Conservation (phyloP, 192 early-diverging fungal species). For the Backusella tuberculispora region DNA sequence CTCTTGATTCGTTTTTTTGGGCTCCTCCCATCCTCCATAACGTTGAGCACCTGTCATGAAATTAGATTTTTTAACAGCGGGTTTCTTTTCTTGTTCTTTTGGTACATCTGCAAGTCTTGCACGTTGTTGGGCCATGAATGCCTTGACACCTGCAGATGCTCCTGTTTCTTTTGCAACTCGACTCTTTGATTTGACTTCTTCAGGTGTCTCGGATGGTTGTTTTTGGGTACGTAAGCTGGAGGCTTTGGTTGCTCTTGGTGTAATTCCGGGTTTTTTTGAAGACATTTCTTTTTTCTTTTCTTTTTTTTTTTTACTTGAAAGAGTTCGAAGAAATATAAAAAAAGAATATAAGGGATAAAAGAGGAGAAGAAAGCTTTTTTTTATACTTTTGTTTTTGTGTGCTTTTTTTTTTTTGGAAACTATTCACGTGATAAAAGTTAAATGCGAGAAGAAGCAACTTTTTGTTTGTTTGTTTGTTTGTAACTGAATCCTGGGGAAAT, state of each 20-base stretch:
- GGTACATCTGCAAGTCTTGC: slow-evolving; percentile 14
- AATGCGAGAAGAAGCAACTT: too few relatives aligned
- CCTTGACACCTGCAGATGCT: slow-evolving; percentile 35
- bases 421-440: too few relatives aligned
- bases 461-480: too few relatives aligned
- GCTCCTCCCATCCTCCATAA: background rate
- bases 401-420: too few relatives aligned
- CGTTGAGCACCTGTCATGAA: slow-evolving; percentile 26
- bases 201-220: background rate
- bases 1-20: slow-evolving; percentile 11
- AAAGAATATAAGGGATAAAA: background rate
- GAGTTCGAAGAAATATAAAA: too few relatives aligned
- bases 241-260: slow-evolving; percentile 30
- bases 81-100: background rate
- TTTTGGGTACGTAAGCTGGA: slow-evolving; percentile 16
- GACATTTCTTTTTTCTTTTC: background rate
- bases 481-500: too few relatives aligned
- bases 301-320: background rate
- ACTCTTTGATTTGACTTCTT: background rate
- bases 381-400: too few relatives aligned
- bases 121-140: slow-evolving; percentile 40
- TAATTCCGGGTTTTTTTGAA: slow-evolving; percentile 19
- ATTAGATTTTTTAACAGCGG: background rate
- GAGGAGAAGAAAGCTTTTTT: background rate
- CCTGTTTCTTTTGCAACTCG: background rate